Percentiles rank a stretch among this genome's conserved stretches.
Evolutionary conservation across 176 grass and related monocot species (phyloP).

Genomic region (Echinochloa phyllopogon): DNA sequence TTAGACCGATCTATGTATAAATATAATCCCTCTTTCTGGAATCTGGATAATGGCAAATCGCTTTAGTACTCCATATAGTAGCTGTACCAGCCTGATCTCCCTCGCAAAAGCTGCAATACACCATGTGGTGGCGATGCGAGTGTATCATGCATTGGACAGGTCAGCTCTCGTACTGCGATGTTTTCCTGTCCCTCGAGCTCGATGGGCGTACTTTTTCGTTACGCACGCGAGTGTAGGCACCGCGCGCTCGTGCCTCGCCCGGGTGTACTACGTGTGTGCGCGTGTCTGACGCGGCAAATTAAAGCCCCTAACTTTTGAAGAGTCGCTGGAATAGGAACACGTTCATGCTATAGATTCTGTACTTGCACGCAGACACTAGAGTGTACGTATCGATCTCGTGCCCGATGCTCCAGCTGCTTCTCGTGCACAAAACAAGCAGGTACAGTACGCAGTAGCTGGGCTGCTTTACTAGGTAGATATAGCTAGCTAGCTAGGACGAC

Average conservation of each 20-base stretch:
- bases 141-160: conserved; percentile 27
- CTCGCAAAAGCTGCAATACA: conserved; percentile 40
- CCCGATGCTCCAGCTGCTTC: background rate
- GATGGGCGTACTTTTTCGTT: conserved; percentile 6
- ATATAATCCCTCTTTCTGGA: background rate
- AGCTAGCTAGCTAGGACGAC: background rate
- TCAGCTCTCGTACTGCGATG: background rate
- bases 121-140: conserved; percentile 29
- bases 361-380: conserved; percentile 6
- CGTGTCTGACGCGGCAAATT: background rate
- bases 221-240: no score
- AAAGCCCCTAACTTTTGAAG: background rate
- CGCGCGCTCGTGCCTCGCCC: background rate
- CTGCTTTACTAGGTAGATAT: background rate
- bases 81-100: background rate
- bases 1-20: background rate
- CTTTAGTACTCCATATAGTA: conserved; percentile 15
- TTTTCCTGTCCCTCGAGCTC: conserved; percentile 34
- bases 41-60: background rate
- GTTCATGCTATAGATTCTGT: conserved; percentile 15
- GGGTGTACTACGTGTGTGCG: background rate
- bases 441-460: background rate
- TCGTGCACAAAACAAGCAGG: background rate
- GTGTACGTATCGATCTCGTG: conserved; percentile 5
- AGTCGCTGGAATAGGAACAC: conserved; percentile 2